phyloP scores from a whole-genome alignment of 169 alveolate genomes.

The Plasmodium adleri region DNA sequence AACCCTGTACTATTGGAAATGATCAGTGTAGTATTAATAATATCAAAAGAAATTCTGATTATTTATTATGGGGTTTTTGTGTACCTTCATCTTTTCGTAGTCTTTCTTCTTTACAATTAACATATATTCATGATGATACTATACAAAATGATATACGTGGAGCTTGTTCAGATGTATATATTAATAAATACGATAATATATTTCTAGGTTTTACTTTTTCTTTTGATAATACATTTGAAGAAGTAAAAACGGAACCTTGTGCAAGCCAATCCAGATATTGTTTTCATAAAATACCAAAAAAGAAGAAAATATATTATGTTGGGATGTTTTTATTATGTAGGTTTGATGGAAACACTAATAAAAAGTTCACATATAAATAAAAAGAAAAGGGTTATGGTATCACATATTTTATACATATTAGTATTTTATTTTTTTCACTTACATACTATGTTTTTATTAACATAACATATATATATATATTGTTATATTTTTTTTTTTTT shows the following conservation, averaged over 20 bases:
- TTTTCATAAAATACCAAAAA: slow-evolving; percentile 3
- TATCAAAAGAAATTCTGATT: slow-evolving; percentile 33
- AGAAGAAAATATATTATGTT: slow-evolving; percentile 1
- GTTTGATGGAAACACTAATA: slow-evolving; percentile 21
- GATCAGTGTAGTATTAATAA: slow-evolving; percentile 27
- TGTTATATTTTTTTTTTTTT: no score
- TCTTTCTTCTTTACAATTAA: slow-evolving; percentile 32
- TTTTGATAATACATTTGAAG: slow-evolving; percentile 21
- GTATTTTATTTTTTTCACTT: no score
- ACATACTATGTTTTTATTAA: no score
- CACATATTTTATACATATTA: neutral
- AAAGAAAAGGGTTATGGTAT: neutral
- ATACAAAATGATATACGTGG: slow-evolving; percentile 26
- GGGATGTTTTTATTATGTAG: slow-evolving; percentile 58
- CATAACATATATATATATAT: no score
- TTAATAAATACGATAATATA: slow-evolving; percentile 50
- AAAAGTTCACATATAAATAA: slow-evolving; percentile 10
- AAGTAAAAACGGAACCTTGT: slow-evolving; percentile 31
- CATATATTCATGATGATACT: slow-evolving; percentile 20
- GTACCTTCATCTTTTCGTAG: slow-evolving; percentile 43
- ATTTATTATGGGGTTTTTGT: slow-evolving; percentile 69
- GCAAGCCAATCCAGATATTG: slow-evolving; percentile 10
- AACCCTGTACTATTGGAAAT: slow-evolving; percentile 51
- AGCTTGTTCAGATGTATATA: slow-evolving; percentile 37
- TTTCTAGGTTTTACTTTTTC: slow-evolving; percentile 64